These are phyloP conservation scores for Actinomortierella wolfii DNA, from an alignment of 371 early-diverging fungal genomes.

Conservation along the genomic window DNA sequence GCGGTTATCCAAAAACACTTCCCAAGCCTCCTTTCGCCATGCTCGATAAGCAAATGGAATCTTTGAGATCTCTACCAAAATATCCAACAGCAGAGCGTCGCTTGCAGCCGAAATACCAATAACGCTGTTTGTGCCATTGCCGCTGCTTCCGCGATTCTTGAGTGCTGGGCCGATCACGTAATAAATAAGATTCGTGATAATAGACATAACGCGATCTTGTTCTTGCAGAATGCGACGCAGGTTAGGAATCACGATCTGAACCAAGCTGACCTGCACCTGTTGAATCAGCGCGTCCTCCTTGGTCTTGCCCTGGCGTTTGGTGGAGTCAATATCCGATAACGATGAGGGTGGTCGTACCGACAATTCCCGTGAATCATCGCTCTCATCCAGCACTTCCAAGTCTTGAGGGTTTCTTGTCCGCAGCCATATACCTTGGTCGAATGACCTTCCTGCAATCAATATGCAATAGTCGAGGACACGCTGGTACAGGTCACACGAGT, in stretches of 20 bases:
- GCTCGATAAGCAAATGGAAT: conserved; percentile 69
- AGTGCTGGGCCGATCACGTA: conserved; percentile 78
- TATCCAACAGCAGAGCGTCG: conserved; percentile 18
- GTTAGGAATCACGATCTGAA: conserved; percentile 67
- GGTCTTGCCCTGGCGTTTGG: conserved; percentile 28
- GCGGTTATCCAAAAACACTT: conserved; percentile 71
- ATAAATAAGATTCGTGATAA: conserved; percentile 76
- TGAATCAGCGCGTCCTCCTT: conserved; percentile 52
- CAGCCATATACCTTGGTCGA: conserved; percentile 78
- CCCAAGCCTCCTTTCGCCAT: conserved; percentile 86
- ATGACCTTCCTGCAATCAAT: conserved; percentile 75
- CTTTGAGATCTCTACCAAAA: conserved; percentile 60
- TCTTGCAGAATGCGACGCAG: conserved; percentile 68
- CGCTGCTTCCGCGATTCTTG: conserved; percentile 56
- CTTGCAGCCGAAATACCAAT: conserved; percentile 31
- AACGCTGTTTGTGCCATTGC: neutral
- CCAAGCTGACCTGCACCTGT: conserved; percentile 54
- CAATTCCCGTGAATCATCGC: conserved; percentile 22
- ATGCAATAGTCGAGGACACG: conserved; percentile 79
- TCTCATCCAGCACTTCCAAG: conserved; percentile 36
- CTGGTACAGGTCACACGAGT: conserved; percentile 69
- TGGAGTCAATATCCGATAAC: conserved; percentile 15
- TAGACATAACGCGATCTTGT: conserved; percentile 69
- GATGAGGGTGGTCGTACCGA: conserved; percentile 29
- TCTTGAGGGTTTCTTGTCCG: conserved; percentile 50